A percentile compares a stretch with the other conserved stretches of the same genome.
These are phyloP conservation scores for Myxozyma kluyveri DNA, from an alignment of 805 yeast species.

Conservation along the genomic window DNA sequence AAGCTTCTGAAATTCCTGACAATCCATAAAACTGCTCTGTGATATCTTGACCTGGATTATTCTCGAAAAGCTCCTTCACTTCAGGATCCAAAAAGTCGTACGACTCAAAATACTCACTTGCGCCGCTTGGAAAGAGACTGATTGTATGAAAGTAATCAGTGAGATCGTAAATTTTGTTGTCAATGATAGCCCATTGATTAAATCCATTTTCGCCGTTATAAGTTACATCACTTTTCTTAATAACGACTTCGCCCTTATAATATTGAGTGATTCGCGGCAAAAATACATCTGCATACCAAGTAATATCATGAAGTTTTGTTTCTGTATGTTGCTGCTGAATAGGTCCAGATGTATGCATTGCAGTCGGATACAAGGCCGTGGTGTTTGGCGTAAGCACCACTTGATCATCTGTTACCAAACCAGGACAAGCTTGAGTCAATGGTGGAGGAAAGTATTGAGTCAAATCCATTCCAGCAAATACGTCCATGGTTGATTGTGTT, in stretches of 20 bases:
- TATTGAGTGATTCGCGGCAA: conserved; percentile 39
- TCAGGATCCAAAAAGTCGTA: conserved; percentile 40
- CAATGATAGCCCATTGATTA: conserved; percentile 37
- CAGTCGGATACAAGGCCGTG: conserved; percentile 35
- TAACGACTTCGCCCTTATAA: conserved; percentile 42
- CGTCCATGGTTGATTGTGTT: conserved; percentile 37
- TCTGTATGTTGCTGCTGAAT: conserved; percentile 32
- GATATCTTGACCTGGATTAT: conserved; percentile 40
- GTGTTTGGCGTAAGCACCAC: conserved; percentile 37
- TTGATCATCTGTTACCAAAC: conserved; percentile 37
- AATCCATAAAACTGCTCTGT: conserved; percentile 35
- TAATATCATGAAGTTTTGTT: conserved; percentile 38
- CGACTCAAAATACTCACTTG: conserved; percentile 30
- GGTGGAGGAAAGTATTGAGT: conserved; percentile 45
- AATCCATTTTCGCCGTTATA: conserved; percentile 32
- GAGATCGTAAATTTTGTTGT: conserved; percentile 41
- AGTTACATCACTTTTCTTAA: conserved; percentile 33
- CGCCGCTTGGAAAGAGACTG: conserved; percentile 31
- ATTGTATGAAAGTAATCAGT: conserved; percentile 41
- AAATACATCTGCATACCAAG: conserved; percentile 42
- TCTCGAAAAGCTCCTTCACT: conserved; percentile 37
- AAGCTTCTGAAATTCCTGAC: conserved; percentile 32
- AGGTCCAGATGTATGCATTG: conserved; percentile 39
- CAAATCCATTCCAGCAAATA: conserved; percentile 43
- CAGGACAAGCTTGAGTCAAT: conserved; percentile 42